These are phyloP conservation scores for Chaetomium strumarium DNA, from an alignment of 2,329 filamentous ascomycete species.

Conservation along the genomic window DNA sequence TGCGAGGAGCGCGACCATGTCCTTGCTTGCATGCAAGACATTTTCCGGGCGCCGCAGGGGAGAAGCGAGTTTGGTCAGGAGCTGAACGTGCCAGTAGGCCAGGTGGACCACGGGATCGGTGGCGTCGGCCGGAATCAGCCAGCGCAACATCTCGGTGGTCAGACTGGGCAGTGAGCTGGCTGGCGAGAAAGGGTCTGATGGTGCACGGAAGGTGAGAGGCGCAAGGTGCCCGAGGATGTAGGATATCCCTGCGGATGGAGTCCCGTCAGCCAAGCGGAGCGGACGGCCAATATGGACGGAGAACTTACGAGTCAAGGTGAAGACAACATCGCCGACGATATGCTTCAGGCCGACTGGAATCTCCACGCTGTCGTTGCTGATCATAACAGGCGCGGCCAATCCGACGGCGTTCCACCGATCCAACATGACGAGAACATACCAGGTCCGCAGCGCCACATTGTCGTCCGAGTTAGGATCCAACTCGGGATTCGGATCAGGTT, in stretches of 20 bases:
- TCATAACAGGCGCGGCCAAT: slow-evolving; percentile 55
- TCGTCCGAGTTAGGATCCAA: slow-evolving; percentile 55
- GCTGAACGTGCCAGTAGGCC: slow-evolving; percentile 63
- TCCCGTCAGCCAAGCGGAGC: background rate
- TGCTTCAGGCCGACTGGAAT: slow-evolving; percentile 53
- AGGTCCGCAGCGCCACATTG: slow-evolving; percentile 57
- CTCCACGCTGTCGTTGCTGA: slow-evolving; percentile 57
- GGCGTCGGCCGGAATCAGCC: slow-evolving; percentile 54
- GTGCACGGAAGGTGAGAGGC: slow-evolving; percentile 39
- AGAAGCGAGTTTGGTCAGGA: slow-evolving; percentile 57
- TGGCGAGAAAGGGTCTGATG: slow-evolving; percentile 37
- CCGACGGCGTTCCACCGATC: slow-evolving; percentile 70
- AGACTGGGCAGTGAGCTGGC: slow-evolving; percentile 44
- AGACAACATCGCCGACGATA: slow-evolving; percentile 58
- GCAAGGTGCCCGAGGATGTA: slow-evolving; percentile 42
- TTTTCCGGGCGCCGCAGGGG: slow-evolving; percentile 49
- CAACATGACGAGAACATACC: slow-evolving; percentile 67
- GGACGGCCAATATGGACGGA: background rate
- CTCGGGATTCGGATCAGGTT: slow-evolving; percentile 36
- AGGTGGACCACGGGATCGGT: slow-evolving; percentile 57
- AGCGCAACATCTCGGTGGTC: slow-evolving; percentile 60
- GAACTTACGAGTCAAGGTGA: slow-evolving; percentile 58
- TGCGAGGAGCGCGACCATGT: slow-evolving; percentile 53
- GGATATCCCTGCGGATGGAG: slow-evolving; percentile 20
- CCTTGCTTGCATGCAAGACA: slow-evolving; percentile 54